A percentile compares a stretch with the other conserved stretches of the same genome.
Conservation (phyloP, 2,329 filamentous ascomycete species). For the Pochonia chlamydosporia region DNA sequence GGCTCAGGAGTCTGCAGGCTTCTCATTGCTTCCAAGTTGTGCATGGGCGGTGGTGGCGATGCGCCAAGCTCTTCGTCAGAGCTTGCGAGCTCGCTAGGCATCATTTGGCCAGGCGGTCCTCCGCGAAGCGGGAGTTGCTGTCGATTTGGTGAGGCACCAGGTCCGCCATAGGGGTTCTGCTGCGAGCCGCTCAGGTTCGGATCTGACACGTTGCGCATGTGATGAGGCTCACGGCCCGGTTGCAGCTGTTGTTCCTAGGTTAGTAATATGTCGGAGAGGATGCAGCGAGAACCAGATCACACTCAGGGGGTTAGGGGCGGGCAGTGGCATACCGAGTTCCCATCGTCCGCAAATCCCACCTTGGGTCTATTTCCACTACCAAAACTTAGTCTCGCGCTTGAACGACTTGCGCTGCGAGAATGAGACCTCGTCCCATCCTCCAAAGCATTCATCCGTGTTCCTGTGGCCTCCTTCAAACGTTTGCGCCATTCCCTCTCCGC, state of each 20-base stretch:
- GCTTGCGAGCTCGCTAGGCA: constrained; percentile 47
- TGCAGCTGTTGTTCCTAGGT: constrained; percentile 23
- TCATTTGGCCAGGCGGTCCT: constrained; percentile 37
- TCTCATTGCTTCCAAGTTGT: constrained; percentile 48
- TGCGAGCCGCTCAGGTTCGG: constrained; percentile 24
- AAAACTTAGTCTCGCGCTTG: constrained; percentile 51
- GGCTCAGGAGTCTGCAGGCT: constrained; percentile 64
- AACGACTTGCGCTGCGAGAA: constrained; percentile 52
- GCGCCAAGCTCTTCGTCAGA: constrained; percentile 49
- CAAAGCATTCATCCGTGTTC: constrained; percentile 65
- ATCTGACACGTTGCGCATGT: constrained; percentile 45
- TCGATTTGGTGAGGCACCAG: constrained; percentile 25
- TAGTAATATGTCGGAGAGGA: not conserved
- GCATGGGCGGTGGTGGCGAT: constrained; percentile 32
- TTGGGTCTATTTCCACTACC: constrained; percentile 33
- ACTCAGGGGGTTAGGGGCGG: not conserved
- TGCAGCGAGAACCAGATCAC: not conserved
- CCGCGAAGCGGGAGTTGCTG: constrained; percentile 30
- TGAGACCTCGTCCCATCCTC: constrained; percentile 42
- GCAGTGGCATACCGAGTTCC: constrained; percentile 1
- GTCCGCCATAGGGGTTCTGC: constrained; percentile 16
- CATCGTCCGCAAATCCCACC: constrained; percentile 55
- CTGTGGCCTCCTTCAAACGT: constrained; percentile 81
- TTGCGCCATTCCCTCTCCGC: constrained; percentile 85
- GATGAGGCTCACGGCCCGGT: constrained; percentile 26